Base-by-base conservation (phyloP, 2,329 filamentous ascomycete genomes). In the Ilyonectria destructans region DNA sequence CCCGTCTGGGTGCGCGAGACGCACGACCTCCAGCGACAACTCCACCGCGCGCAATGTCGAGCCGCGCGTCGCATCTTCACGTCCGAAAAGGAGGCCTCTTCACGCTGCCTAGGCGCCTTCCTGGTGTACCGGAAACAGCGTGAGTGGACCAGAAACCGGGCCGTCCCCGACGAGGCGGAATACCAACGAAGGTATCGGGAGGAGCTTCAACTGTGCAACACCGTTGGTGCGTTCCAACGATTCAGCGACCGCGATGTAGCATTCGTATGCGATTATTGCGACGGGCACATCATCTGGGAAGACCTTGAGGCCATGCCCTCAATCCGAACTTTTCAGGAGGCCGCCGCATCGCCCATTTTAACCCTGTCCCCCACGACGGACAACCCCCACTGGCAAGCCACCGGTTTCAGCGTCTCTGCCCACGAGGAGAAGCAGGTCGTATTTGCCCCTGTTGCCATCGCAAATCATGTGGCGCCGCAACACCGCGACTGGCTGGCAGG, bases 251-350 rank as follows among this genome's bases (percentile, higher is more conserved):
- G 78, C 45, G 87, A 89, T 67, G 82, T 89, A 55, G 87, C 85
- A 8, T 90, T 90, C 72, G 82, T 89, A 8, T 90, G 88, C 80
- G 87, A 90, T 78, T 90, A 86, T 74, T 90, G 88, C 79, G 88
- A 90, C 74, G 88, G 88, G 2, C 87, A 88, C 74, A 79, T 90
- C 26, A 79, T 90, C 23, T 90, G 88, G 88, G 83, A 87, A 65
- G 86, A 90, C 74, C 72, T 90, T 35, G 82, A 84, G 69, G 80
- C 79, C 56, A 86, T 90, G 80, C 88, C 88, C 6, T 85, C 85
- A 2, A 78, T 81, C 62, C 79, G 86, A 40, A 75, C 79, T 9
- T 77, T 77, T 29, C 78, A 78, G 60, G 77, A 75, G 58, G 73
- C 73, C 29, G 74, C 69, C 10, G 65, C 70, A 13, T 67, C 72